Base-by-base conservation (phyloP, 1,284 basidiomycete genomes). In the Heterobasidion annosum region DNA sequence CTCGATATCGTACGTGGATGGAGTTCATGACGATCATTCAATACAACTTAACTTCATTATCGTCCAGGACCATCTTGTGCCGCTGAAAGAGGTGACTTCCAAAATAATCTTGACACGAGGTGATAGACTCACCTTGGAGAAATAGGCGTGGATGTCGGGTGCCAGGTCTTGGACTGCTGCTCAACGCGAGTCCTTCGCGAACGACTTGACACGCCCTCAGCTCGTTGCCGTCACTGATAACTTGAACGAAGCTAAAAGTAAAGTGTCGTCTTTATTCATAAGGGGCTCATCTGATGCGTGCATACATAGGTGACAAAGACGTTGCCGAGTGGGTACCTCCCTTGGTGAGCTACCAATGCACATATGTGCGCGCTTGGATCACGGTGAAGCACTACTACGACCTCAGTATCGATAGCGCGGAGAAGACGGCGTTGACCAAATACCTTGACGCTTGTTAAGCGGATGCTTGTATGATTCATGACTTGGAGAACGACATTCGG, bases 171-270 rank as follows among this genome's bases (percentile, higher is more conserved):
- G 78, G 78, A 76, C 76, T 6, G 64, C 60, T 48, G 73, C 72
- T 3, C 71, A 73, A 53, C 71, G 77, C 25, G 72, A 78, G 59
- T 67, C 72, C 0, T 76, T 75, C 54, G 77, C 78, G 2, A 80
- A 81, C 58, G 78, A 81, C 54, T 62, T 81, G 42, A 75, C 71
- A 4, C 70, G 76, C 18, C 78, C 78, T 12, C 77, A 79, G 61
- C 68, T 81, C 5, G 64, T 78, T 44, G 77, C 77, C 34, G 73
- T 80, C 34, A 75, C 76, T 8, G 75, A 73, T 54, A 70, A 68
- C 56, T 58, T 69, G 18, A 75, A 76, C 59, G 58, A 67, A 43
- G 63, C 68, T 45, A 75, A 75, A 62, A 68, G 70, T 65, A 46
- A 34, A 55, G 12, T 37, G 25, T 9, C 13, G 7, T 19, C 33